phyloP scores from a whole-genome alignment of 495 filamentous ascomycete genomes.

The Trichocladium uniseriatum region DNA sequence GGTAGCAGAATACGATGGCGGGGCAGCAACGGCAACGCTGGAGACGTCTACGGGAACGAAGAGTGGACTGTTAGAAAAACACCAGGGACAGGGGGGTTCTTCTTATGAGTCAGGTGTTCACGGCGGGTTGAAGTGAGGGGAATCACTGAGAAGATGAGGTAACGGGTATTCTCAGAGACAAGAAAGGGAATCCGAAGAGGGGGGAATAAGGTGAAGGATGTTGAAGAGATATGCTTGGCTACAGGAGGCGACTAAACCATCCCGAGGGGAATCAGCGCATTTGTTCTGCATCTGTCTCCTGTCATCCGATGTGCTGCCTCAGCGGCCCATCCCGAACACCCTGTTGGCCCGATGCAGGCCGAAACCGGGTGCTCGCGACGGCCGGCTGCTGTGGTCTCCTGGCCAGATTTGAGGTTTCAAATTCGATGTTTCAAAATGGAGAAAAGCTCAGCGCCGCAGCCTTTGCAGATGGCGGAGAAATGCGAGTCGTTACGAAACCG shows the following conservation, averaged over 20 bases:
- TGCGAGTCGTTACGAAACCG: neutral
- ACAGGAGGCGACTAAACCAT: neutral
- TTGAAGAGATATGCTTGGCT: too few species aligned
- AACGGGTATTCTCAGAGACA: neutral
- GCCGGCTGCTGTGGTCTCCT: neutral
- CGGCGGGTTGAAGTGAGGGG: neutral
- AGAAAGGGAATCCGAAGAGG: neutral
- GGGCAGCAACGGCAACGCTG: constrained; percentile 12
- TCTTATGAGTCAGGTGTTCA: constrained; percentile 2
- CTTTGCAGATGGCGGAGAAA: neutral
- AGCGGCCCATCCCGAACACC: constrained; percentile 8
- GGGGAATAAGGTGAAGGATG: neutral
- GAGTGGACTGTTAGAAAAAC: constrained; percentile 13
- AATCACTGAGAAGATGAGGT: neutral
- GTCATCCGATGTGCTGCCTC: constrained; percentile 7
- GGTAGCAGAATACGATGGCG: constrained; percentile 17
- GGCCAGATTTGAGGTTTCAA: neutral
- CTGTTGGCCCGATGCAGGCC: constrained; percentile 8
- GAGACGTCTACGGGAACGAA: constrained; percentile 8
- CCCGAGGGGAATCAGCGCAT: constrained; percentile 12
- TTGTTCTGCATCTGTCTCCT: constrained; percentile 6
- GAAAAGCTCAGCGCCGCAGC: neutral
- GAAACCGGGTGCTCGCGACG: constrained; percentile 8
- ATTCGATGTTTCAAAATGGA: neutral
- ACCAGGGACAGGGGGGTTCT: neutral